Conservation (phyloP, 2,329 filamentous ascomycete species). For the Rachicladosporium sp. region DNA sequence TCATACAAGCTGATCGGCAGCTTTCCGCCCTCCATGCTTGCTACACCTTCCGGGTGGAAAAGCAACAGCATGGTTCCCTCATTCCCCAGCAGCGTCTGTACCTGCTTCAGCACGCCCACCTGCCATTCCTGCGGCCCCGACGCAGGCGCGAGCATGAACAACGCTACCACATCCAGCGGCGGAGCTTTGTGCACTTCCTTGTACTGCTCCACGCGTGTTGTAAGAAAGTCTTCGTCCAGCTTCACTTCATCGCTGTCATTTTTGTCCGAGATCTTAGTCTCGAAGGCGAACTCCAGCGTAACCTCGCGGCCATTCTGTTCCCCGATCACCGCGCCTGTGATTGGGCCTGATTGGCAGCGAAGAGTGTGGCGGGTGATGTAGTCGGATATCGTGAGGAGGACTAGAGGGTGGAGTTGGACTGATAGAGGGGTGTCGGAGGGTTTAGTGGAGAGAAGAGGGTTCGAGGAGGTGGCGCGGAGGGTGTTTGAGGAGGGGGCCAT, state of each 20-base stretch:
- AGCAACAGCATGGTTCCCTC: conserved; percentile 80
- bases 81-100: conserved; percentile 42
- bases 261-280: conserved; percentile 48
- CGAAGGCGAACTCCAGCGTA: conserved; percentile 86
- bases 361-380: conserved; percentile 87
- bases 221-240: conserved; percentile 62
- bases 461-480: conserved; percentile 12
- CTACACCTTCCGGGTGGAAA: conserved; percentile 58
- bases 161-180: conserved; percentile 64
- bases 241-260: conserved; percentile 39
- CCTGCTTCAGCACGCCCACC: conserved; percentile 65
- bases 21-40: conserved; percentile 55
- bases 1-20: conserved; percentile 89
- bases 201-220: conserved; percentile 71
- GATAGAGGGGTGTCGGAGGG: conserved; percentile 61
- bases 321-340: conserved; percentile 79
- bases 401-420: conserved; percentile 79
- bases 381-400: conserved; percentile 91
- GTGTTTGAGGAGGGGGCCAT: too few species aligned
- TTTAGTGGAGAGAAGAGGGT: conserved; percentile 33
- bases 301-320: conserved; percentile 84
- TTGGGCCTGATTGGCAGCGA: conserved; percentile 59
- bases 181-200: conserved; percentile 78
- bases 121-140: conserved; percentile 56
- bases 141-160: conserved; percentile 50